Base-by-base conservation (phyloP, 2,329 filamentous ascomycete species). In the Chaetomium olivaceum region DNA sequence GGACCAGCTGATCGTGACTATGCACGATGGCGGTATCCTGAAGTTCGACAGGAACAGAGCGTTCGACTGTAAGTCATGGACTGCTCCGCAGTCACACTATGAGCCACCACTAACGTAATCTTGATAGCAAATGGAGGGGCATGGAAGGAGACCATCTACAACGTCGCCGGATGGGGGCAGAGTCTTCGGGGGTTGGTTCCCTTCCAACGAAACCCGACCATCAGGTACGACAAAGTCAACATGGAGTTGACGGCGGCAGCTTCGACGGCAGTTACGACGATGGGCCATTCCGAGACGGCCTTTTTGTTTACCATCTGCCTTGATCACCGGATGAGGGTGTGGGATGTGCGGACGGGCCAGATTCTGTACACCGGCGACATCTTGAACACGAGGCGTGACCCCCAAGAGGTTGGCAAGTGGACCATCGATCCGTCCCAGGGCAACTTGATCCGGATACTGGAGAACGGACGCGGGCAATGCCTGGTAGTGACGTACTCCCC, bases 241-340 rank as follows among this genome's bases (percentile, higher is more conserved):
- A 83, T 91, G 77, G 89, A 93, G 68, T 80, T 87, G 67, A 88
- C 86, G 64, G 84, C 90, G 2, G 88, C 89, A 3, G 88, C 87
- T 0, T 88, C 90, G 4, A 84, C 86, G 69, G 77, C 87, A 75
- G 76, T 85, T 60, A 82, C 83, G 12, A 77, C 79, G 31, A 77
- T 87, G 66, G 84, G 83, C 3, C 75, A 84, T 23, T 78, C 83
- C 9, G 77, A 80, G 58, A 78, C 78, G 6, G 77, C 82, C 1
- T 89, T 86, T 70, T 81, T 86, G 1, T 91, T 97, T 72, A 93
- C 93, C 0, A 87, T 97, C 58, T 95, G 91, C 69, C 81, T 99
- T 66, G 93, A 99, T 72, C 93, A 99, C 75, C 89, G 88, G 12
- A 80, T 99, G 74, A 89, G 93, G 73, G 88, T 95, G 48, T 98